Percentiles rank a stretch among this genome's conserved stretches.
These are phyloP conservation scores for Candida montana DNA, from an alignment of 805 yeast genomes.

Conservation along the genomic window DNA sequence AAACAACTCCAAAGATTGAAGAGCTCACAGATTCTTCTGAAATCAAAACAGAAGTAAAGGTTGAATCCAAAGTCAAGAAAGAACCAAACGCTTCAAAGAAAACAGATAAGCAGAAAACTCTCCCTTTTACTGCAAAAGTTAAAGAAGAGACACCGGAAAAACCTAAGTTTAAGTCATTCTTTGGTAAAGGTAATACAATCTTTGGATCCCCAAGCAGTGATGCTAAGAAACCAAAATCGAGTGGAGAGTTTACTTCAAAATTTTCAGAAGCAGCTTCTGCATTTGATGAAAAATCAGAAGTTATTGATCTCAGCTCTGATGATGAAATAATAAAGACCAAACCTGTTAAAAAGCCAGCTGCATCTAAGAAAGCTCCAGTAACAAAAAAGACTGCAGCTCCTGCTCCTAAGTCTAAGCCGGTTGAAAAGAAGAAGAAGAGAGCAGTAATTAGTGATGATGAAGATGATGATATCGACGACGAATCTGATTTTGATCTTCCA, in stretches of 20 bases:
- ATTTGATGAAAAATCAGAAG: conserved; percentile 4
- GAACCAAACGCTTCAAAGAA: not conserved
- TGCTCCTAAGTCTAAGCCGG: conserved; percentile 6
- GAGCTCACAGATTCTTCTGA: conserved; percentile 1
- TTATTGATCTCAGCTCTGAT: conserved; percentile 1
- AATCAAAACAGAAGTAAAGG: not conserved
- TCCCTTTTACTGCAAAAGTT: conserved; percentile 11
- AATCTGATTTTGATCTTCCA: conserved; percentile 1
- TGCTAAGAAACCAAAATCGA: not conserved
- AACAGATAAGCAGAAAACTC: conserved; percentile 4
- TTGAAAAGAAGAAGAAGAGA: conserved; percentile 6
- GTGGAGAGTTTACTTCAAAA: conserved; percentile 6
- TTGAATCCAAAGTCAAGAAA: conserved; percentile 1
- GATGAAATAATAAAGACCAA: not conserved
- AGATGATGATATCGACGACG: conserved; percentile 6
- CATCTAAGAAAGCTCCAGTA: not conserved
- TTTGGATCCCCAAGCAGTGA: conserved; percentile 24
- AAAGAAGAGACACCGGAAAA: conserved; percentile 15
- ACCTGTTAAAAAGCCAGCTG: not conserved
- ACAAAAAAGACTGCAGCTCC: conserved; percentile 8
- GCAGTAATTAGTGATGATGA: conserved; percentile 9
- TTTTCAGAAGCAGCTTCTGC: conserved; percentile 8
- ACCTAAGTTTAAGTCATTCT: conserved; percentile 29
- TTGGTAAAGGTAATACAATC: conserved; percentile 28
- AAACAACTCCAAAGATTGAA: conserved; percentile 19